Evolutionary conservation across 2,329 filamentous ascomycete species (phyloP).

Genomic region (Penicillium sp.): DNA sequence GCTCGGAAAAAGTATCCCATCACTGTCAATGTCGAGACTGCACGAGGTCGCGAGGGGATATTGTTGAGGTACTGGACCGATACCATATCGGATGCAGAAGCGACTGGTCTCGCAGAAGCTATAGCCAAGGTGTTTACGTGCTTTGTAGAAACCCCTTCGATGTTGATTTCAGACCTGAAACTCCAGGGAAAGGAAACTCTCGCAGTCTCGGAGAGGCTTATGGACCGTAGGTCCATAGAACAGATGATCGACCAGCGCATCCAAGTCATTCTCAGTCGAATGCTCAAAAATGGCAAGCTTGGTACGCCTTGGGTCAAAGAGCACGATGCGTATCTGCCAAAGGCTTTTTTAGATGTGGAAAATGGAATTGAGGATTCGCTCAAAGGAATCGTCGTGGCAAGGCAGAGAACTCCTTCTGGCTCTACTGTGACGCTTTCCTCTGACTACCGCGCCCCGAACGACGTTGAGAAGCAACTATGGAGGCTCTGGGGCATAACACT

Average conservation of each 20-base stretch:
- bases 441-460: constrained; percentile 31
- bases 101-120: constrained; percentile 33
- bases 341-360: background rate
- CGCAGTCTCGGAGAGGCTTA: constrained; percentile 3
- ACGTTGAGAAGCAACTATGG: constrained; percentile 42
- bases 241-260: constrained; percentile 42
- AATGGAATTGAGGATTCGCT: constrained; percentile 20
- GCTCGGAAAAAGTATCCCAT: constrained; percentile 38
- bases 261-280: constrained; percentile 38
- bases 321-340: background rate
- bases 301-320: constrained; percentile 23
- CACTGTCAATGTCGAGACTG: constrained; percentile 46
- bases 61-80: constrained; percentile 48
- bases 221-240: constrained; percentile 34
- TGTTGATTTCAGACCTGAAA: constrained; percentile 29
- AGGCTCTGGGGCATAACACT: constrained; percentile 46
- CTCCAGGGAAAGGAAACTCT: constrained; percentile 16
- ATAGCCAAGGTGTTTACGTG: constrained; percentile 39
- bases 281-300: constrained; percentile 37
- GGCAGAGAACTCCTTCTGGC: constrained; percentile 17
- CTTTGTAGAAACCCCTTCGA: constrained; percentile 37
- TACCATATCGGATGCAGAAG: constrained; percentile 41
- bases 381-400: background rate
- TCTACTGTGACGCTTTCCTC: constrained; percentile 39
- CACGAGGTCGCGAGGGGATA: constrained; percentile 40